Conservation (phyloP, 208 protist species). For the Herpetomonas muscarum region DNA sequence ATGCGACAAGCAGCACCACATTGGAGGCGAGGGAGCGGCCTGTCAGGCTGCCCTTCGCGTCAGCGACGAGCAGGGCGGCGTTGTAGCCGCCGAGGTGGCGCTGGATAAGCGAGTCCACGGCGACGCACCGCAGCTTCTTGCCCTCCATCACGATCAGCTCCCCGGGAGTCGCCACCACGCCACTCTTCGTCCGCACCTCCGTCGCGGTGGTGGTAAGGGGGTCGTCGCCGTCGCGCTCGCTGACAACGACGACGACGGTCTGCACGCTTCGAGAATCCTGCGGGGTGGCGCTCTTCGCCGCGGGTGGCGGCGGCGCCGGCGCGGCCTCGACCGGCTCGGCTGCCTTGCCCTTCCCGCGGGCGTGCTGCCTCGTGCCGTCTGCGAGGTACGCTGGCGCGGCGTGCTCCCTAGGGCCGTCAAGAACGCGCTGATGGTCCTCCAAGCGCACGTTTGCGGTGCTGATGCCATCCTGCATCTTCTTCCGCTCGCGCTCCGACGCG, state of each 20-base stretch:
- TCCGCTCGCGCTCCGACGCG: constrained; percentile 9
- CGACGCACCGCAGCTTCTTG: constrained; percentile 18
- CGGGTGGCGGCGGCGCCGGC: too few relatives aligned
- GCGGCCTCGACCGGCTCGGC: too few relatives aligned
- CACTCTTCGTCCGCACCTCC: constrained; percentile 3
- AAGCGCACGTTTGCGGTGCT: constrained; percentile 22
- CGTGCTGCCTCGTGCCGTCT: too few relatives aligned
- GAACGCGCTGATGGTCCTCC: constrained; percentile 25
- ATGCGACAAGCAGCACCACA: constrained; percentile 4
- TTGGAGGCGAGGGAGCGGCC: constrained; percentile 32
- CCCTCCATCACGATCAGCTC: constrained; percentile 31
- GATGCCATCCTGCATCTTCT: constrained; percentile 13
- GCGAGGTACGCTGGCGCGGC: constrained; percentile 23
- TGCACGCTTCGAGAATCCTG: constrained; percentile 1
- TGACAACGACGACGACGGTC: background rate
- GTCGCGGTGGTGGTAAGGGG: background rate
- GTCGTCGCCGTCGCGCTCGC: background rate
- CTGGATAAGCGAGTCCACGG: constrained; percentile 25
- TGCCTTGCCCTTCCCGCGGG: too few relatives aligned
- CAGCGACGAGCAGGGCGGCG: constrained; percentile 35
- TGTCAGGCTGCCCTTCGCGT: constrained; percentile 27
- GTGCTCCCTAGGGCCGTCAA: constrained; percentile 15
- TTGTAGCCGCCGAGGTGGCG: constrained; percentile 39
- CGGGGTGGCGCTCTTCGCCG: too few relatives aligned
- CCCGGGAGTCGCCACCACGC: constrained; percentile 15